Evolutionary conservation across 2,329 filamentous ascomycete species (phyloP).

Genomic region (Pseudogymnoascus sp.): DNA sequence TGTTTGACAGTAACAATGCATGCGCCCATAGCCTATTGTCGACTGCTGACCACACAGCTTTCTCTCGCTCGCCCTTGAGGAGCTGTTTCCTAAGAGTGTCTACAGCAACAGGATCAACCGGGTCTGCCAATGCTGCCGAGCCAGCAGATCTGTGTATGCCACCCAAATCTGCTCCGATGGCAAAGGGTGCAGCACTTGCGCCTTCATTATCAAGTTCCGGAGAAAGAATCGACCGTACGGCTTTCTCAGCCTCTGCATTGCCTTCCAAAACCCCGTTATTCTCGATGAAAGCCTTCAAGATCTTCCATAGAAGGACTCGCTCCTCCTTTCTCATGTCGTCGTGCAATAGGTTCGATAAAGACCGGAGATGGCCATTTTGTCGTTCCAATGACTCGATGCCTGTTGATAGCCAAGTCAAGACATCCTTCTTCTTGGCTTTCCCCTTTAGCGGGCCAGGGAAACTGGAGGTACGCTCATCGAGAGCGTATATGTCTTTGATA

Average conservation of each 20-base stretch:
- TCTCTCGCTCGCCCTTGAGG: slow-evolving; percentile 74
- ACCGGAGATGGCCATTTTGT: slow-evolving; percentile 30
- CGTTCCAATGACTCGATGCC: slow-evolving; percentile 69
- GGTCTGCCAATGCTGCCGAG: slow-evolving; percentile 47
- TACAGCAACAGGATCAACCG: slow-evolving; percentile 59
- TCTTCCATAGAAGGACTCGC: slow-evolving; percentile 77
- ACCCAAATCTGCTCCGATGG: slow-evolving; percentile 32
- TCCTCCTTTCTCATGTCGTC: slow-evolving; percentile 69
- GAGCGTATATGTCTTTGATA: slow-evolving; percentile 63
- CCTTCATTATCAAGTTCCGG: slow-evolving; percentile 38
- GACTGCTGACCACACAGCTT: slow-evolving; percentile 86
- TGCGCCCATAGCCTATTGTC: slow-evolving; percentile 95
- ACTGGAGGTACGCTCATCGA: slow-evolving; percentile 63
- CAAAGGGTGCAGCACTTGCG: slow-evolving; percentile 24
- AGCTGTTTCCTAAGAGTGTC: slow-evolving; percentile 66
- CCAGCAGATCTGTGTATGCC: slow-evolving; percentile 30
- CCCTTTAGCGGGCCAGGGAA: slow-evolving; percentile 86
- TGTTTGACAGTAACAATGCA: slow-evolving; percentile 78
- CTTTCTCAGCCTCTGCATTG: slow-evolving; percentile 59
- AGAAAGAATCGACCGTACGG: slow-evolving; percentile 65
- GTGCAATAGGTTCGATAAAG: slow-evolving; percentile 43
- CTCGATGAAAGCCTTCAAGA: slow-evolving; percentile 73
- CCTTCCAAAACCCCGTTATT: slow-evolving; percentile 77
- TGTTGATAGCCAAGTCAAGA: slow-evolving; percentile 66
- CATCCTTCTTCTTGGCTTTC: slow-evolving; percentile 94